Base-by-base conservation (phyloP, 441 rosid genomes). In the Sinapis alba region DNA sequence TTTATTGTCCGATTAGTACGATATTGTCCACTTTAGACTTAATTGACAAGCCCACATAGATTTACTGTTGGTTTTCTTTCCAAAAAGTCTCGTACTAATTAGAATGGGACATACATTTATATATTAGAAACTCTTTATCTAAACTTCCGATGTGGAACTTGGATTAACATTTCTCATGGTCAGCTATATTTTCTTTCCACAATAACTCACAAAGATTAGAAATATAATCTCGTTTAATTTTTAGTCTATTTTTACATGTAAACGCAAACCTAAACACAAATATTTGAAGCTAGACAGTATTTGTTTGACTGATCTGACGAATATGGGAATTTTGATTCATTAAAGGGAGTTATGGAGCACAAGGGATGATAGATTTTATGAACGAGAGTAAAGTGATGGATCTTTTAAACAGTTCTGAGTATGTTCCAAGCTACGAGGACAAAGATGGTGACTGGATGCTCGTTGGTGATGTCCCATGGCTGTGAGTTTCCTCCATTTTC, bases 321-420 rank as follows among this genome's bases (percentile, higher is more conserved):
- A 10, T 5, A 30, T 32, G 32, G 36, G 53, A 16, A 7, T 18
- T 13, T 71, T 30, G 62, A 7, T 18, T 0, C 2, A 28, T 19
- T 20, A 16, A 21, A 91, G 97, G 94, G 47, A 84, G 85, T 70
- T 89, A 89, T 82, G 94, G 92, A 75, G 72, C 86, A 12, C 90
- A 93, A 80, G 96, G 94, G 32, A 87, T 89, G 97, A 88, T 86
- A 83, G 96, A 91, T 80, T 89, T 87, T 72, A 90, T 93, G 96
- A 93, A 90, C 27, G 98, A 91, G 82, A 89, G 92, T 80, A 91
- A 89, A 86, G 57, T 93, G 83, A 91, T 87, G 94, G 97, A 93
- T 84, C 88, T 93, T 20, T 83, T 93, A 45, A 90, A 91, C 79
- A 91, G 89, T 60, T 88, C 90, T 26, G 97, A 91, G 70, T 93